Evolutionary conservation across 176 grass and related monocot species (phyloP), one percentile per base, ranked within the genome.

Genomic region (Panicum miliaceum): DNA sequence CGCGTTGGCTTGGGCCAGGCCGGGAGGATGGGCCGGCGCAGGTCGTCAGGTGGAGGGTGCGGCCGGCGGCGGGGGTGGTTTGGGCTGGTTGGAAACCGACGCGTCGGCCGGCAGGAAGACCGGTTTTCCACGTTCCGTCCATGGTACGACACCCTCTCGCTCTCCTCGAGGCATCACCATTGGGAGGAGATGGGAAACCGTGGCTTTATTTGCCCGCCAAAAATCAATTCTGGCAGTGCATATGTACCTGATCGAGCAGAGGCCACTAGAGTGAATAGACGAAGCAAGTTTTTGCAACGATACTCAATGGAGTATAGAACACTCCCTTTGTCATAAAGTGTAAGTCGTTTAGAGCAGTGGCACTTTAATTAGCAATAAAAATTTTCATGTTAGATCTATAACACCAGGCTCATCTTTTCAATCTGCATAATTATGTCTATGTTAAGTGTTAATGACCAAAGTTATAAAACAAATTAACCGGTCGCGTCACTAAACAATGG

Each of bases 91-190:
- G 57, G 56, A 73, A 13, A 59, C 81, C 71, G 76, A 51, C 87
- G 82, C 87, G 82, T 82, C 83, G 88, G 88, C 88, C 83, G 84
- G 88, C 78, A 71, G 66, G 88, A 90, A 86, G 78, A 82, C 83
- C 88, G 83, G 77, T 56, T 68, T 48, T 59, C 88, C 78, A 63
- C 77, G 53, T 77, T 64, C 83, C 78, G 53, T 59, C 81, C 87
- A 84, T 89, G 69, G 67, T 68, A 18, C 47, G 34, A 37, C 53
- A 53, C 27, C 76, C 19, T 12, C 38, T 14, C 20, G 10, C 56
- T 59, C 62, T 7, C 13, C 46, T 35, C 29, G 14, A 15, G 23
- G 26, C 54, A 57, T 32, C 29, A 7, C 7, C 16, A 32, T 48
- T 26, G 32, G 18, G 29, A 38, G 9, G 29, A 32, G 32, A 37